Evolutionary conservation across 192 early-diverging fungal genomes (phyloP).

Genomic region (Umbelopsis sp.): DNA sequence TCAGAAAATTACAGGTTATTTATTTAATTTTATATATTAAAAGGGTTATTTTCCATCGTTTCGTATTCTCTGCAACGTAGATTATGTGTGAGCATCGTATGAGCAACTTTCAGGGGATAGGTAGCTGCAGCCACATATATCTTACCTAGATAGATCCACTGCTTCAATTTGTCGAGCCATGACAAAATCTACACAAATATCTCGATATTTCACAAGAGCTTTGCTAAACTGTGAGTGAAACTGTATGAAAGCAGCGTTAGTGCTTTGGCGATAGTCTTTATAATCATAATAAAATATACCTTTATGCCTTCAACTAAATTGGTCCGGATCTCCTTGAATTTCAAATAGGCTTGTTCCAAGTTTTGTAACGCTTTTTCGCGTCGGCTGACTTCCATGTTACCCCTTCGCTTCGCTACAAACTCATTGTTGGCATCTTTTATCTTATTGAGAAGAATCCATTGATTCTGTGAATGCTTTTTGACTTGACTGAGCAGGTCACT

Average conservation of each 20-base stretch:
- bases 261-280: too few relatives aligned
- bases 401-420: slow-evolving; percentile 65
- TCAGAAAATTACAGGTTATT: background rate
- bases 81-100: background rate
- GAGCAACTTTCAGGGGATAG: background rate
- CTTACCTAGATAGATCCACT: slow-evolving; percentile 31
- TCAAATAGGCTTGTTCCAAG: slow-evolving; percentile 74
- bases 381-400: slow-evolving; percentile 24
- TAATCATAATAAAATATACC: slow-evolving; percentile 33
- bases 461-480: slow-evolving; percentile 51
- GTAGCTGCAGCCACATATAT: background rate
- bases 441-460: slow-evolving; percentile 59
- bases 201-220: slow-evolving; percentile 32
- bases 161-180: slow-evolving; percentile 37
- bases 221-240: slow-evolving; percentile 43
- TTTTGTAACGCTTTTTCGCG: slow-evolving; percentile 76
- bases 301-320: slow-evolving; percentile 82
- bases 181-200: slow-evolving; percentile 40
- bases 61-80: background rate
- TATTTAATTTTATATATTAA: background rate
- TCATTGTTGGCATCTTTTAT: slow-evolving; percentile 67
- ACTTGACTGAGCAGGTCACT: slow-evolving; percentile 51
- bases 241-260: slow-evolving; percentile 13
- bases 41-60: background rate
- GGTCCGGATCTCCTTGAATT: slow-evolving; percentile 72